Evolutionary conservation across 2,329 filamentous ascomycete genomes (phyloP), one percentile per base, ranked within the genome.

Genomic region (Colletotrichum sp.): DNA sequence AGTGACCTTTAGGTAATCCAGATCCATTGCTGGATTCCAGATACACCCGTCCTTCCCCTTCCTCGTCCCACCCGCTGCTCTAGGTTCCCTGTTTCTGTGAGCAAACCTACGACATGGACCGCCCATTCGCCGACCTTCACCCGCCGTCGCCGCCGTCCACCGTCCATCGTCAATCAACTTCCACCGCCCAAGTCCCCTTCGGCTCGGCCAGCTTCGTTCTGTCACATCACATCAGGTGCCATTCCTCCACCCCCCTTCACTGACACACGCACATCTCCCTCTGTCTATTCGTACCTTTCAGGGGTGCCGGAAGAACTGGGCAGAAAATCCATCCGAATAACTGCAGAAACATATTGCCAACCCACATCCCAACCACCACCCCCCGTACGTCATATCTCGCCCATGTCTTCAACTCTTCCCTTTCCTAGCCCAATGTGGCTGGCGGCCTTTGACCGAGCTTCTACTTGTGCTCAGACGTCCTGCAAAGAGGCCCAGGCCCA

Each of bases 381-480:
- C 66, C 61, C 61, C 52, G 70, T 75, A 75, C 73, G 57, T 75
- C 73, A 75, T 72, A 63, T 72, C 72, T 55, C 57, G 63, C 72
- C 68, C 68, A 59, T 68, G 63, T 75, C 64, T 63, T 63, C 63
- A 26, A 43, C 63, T 43, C 26, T 18, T 55, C 26, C 55, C 43
- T n/a, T 34, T 18, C 7, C 63, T 72, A 68, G 59, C 30, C 73
- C 57, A 57, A 28, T 57, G 36, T 59, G 63, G 63, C 73, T 73
- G 69, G 63, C 73, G 73, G 70, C 32, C 59, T 60, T 73, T 73
- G 73, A 75, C 73, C 73, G 73, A 75, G 70, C 57, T 68, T 73
- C 63, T 65, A 43, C 32, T 68, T 64, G 55, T 57, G 65, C 70
- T 73, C 18, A 59, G 57, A 75, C 73, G n/a, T 75, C 61, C 72